Evolutionary conservation across 176 grass and related monocot genomes (phyloP).

Genomic region (Triticum turgidum): DNA sequence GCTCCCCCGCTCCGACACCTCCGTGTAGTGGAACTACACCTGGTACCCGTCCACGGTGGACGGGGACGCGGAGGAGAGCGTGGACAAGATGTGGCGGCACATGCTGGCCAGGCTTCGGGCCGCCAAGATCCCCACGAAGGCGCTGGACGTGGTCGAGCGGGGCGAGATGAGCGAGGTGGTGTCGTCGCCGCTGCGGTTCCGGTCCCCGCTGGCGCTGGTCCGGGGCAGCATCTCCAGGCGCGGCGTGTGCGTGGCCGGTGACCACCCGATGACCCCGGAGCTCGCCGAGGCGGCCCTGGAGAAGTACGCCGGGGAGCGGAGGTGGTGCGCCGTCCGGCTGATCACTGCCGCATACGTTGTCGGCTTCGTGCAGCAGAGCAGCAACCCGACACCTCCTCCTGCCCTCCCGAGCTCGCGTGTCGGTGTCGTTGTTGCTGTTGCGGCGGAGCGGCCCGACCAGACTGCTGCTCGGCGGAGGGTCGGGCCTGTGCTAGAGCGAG

Average conservation of each 20-base stretch:
- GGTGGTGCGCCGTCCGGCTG: too few relatives aligned
- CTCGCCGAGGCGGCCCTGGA: too few relatives aligned
- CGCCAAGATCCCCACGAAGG: constrained; percentile 37
- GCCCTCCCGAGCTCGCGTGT: too few relatives aligned
- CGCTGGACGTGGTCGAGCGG: constrained; percentile 47
- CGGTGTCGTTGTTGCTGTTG: too few relatives aligned
- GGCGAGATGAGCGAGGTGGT: constrained; percentile 69
- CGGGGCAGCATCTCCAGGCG: constrained; percentile 44
- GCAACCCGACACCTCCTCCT: too few relatives aligned
- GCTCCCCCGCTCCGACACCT: constrained; percentile 50
- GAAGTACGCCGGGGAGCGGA: too few relatives aligned
- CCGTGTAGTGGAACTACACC: constrained; percentile 76
- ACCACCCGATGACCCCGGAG: constrained; percentile 55
- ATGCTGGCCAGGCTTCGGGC: constrained; percentile 33
- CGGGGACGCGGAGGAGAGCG: constrained; percentile 47
- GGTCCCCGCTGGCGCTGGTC: constrained; percentile 59
- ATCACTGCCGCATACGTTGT: too few relatives aligned
- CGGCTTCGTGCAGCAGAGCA: too few relatives aligned
- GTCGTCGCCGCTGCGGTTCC: constrained; percentile 58
- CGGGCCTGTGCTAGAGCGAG: too few relatives aligned
- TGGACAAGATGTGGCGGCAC: constrained; percentile 48
- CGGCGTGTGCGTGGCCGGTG: constrained; percentile 69
- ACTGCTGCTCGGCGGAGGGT: too few relatives aligned
- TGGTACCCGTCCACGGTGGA: constrained; percentile 49
- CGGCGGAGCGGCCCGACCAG: too few relatives aligned